phyloP scores from a whole-genome alignment of 495 filamentous ascomycete genomes.

The Penicillium steckii region DNA sequence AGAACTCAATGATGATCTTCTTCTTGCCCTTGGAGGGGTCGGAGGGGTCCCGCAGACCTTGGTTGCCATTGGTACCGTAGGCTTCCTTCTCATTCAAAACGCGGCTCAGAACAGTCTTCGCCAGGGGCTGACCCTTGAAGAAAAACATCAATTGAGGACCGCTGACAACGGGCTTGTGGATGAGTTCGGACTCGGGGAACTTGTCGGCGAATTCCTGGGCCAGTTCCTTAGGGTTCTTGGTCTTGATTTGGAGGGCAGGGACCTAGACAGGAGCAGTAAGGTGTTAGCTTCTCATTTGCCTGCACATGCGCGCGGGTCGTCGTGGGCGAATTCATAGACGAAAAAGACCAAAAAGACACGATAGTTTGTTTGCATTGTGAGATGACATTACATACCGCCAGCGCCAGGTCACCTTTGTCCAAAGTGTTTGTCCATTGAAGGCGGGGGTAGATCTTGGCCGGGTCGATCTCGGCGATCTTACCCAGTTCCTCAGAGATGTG shows the following conservation, averaged over 20 bases:
- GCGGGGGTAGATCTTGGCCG: conserved; percentile 71
- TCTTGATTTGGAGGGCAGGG: conserved; percentile 76
- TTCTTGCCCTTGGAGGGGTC: conserved; percentile 71
- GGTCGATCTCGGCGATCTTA: conserved; percentile 70
- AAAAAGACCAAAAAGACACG: background rate
- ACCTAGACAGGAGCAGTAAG: conserved; percentile 32
- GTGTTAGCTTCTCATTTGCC: background rate
- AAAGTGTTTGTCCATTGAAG: conserved; percentile 79
- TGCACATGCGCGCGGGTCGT: too few relatives aligned
- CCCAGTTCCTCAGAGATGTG: conserved; percentile 74
- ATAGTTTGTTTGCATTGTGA: background rate
- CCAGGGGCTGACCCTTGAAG: conserved; percentile 61
- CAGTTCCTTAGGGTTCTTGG: conserved; percentile 76
- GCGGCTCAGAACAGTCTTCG: conserved; percentile 59
- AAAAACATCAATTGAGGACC: conserved; percentile 81
- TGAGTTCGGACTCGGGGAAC: conserved; percentile 75
- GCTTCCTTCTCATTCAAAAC: conserved; percentile 59
- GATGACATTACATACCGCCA: conserved; percentile 54
- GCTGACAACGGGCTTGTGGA: conserved; percentile 61
- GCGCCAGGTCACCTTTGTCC: conserved; percentile 85
- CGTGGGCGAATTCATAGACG: too few relatives aligned
- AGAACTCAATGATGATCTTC: conserved; percentile 70
- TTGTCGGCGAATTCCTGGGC: conserved; percentile 69
- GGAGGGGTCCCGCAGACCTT: conserved; percentile 65
- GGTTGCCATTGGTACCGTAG: conserved; percentile 65